Evolutionary conservation across 2,329 filamentous ascomycete species (phyloP), one percentile per base, ranked within the genome.

Genomic region (Colletotrichum lindemuthianum): DNA sequence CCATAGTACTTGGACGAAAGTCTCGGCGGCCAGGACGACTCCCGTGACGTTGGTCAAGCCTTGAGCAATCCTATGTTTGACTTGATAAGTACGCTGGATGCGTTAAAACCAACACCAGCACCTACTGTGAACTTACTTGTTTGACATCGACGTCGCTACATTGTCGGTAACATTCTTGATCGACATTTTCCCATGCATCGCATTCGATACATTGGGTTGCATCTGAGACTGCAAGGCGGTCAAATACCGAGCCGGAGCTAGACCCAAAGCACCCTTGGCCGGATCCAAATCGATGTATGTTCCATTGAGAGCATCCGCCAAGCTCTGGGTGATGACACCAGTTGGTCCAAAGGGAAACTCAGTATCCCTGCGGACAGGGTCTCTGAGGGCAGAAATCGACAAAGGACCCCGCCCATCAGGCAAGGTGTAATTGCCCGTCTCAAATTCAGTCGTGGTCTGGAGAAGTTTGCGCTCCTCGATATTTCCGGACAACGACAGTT

Each of bases 1-100:
- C 68, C 68, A 69, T 11, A 67, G 67, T 6, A 69, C 65, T 11
- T 44, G 32, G 4, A 69, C 66, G 11, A 63, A 68, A 2, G 66
- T 65, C 47, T 66, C 59, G 15, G 15, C 34, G 6, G 52, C 37
- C 3, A 65, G 53, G 5, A 36, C 51, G 13, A 58, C 37, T 12
- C 59, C 63, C 10, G 37, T 51, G 36, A 45, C 43, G 8, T 34
- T 33, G 11, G 41, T 36, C 24, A 36, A 16, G 44, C 47, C 37
- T 8, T 24, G 24, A 3, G 24, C 24, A 2, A 24, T 24, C 4
- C n/a, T 15, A 10, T 10, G 43, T 60, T 37, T 6, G 43, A 12
- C 8, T 16, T 45, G 43, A 16, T n/a, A 13, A 40, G 37, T 6
- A 52, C 43, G 15, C 37, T 44, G 47, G 3, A 8, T n/a, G 3